Evolutionary conservation across 2,329 filamentous ascomycete species (phyloP).

Genomic region (Ceratocystis harringtonii): DNA sequence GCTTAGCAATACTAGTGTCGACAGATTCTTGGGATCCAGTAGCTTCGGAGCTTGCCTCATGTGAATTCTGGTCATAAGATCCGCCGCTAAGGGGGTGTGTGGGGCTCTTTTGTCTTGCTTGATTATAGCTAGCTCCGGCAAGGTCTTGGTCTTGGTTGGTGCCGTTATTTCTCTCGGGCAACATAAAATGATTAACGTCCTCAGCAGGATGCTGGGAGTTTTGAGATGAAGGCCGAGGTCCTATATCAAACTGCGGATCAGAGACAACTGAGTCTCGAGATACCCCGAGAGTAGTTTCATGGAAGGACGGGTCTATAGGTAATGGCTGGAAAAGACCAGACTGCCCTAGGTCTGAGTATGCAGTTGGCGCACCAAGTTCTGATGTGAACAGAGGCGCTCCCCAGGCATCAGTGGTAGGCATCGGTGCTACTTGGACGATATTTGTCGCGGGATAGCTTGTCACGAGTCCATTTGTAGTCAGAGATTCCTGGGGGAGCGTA

Average conservation of each 20-base stretch:
- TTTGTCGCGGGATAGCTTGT: neutral
- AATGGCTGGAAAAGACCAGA: neutral
- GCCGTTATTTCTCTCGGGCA: neutral
- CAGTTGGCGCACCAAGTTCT: neutral
- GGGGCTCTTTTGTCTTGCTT: neutral
- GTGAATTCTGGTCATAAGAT: neutral
- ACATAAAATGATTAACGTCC: neutral
- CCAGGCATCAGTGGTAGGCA: slow-evolving; percentile 3
- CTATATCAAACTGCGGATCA: neutral
- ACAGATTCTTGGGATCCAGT: neutral
- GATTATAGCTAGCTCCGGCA: neutral
- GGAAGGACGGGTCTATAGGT: neutral
- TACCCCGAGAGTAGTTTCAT: neutral
- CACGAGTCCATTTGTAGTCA: neutral
- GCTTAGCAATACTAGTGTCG: neutral
- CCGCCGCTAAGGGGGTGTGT: no score
- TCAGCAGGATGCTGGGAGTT: neutral
- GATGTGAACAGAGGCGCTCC: slow-evolving; percentile 1
- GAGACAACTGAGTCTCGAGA: neutral
- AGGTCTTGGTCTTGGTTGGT: neutral
- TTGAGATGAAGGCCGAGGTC: neutral
- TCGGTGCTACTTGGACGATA: neutral
- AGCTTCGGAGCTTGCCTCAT: neutral
- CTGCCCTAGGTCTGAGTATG: neutral
- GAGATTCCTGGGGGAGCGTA: neutral